These are phyloP conservation scores for Fusarium sp. DNA, from an alignment of 2,329 filamentous ascomycete genomes.

Conservation along the genomic window DNA sequence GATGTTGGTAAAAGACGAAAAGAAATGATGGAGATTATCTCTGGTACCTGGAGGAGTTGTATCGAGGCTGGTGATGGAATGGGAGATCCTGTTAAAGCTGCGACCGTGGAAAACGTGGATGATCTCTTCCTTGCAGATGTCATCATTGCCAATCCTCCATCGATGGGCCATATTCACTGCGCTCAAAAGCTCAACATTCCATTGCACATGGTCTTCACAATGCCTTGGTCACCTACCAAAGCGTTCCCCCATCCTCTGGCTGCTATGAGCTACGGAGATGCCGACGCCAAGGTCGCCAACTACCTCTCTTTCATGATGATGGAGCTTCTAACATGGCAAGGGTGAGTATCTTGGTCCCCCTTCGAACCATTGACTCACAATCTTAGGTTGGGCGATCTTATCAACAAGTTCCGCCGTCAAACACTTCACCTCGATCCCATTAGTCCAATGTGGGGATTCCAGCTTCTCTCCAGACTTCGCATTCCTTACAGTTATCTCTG, in stretches of 20 bases:
- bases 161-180: conserved; percentile 62
- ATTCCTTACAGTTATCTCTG: conserved; percentile 78
- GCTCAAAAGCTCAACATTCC: conserved; percentile 60
- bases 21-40: conserved; percentile 51
- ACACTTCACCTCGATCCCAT: conserved; percentile 71
- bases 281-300: conserved; percentile 37
- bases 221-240: conserved; percentile 75
- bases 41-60: conserved; percentile 50
- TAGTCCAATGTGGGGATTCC: conserved; percentile 72
- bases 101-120: conserved; percentile 35
- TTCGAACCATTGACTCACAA: neutral
- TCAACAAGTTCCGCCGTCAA: conserved; percentile 73
- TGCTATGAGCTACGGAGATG: conserved; percentile 50
- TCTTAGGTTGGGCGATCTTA: conserved; percentile 68
- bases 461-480: conserved; percentile 67
- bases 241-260: conserved; percentile 41
- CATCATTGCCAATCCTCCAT: conserved; percentile 64
- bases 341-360: conserved; percentile 45
- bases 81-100: conserved; percentile 41
- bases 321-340: conserved; percentile 80
- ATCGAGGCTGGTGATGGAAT: conserved; percentile 50
- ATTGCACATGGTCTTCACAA: conserved; percentile 65
- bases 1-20: conserved; percentile 49
- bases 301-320: conserved; percentile 57
- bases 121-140: conserved; percentile 62